Evolutionary conservation across 2,329 filamentous ascomycete species (phyloP), one percentile per base, ranked within the genome.

Genomic region (Diaporthe destruens): DNA sequence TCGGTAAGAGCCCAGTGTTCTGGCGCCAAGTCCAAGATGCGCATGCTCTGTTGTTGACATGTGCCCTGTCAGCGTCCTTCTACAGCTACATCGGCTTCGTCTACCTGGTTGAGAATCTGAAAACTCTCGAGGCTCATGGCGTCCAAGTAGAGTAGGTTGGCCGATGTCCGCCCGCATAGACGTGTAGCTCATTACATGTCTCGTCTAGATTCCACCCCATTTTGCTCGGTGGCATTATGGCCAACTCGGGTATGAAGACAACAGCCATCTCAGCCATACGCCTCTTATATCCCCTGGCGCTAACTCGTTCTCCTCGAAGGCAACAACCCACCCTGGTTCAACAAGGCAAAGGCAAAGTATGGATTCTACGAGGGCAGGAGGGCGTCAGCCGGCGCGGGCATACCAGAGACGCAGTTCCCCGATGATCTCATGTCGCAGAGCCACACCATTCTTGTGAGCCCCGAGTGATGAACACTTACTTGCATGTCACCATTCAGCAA

Each of bases 251-350:
- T 90, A 81, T 71, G 80, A 74, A 29, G 39, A 16, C 32, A 67
- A 6, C n/a, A 69, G 4, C n/a, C n/a, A n/a, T n/a, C n/a, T n/a
- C n/a, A n/a, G n/a, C n/a, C n/a, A n/a, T n/a, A n/a, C n/a, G n/a
- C n/a, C n/a, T n/a, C n/a, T n/a, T n/a, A n/a, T n/a, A n/a, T n/a
- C n/a, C 36, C 12, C 44, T 9, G 29, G 20, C 1, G 16, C 59
- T 61, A 8, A 63, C 56, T 16, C 29, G n/a, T 39, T 66, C 32
- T 23, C 63, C 18, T 65, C 29, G 36, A 75, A 89, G 92, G 92
- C 65, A 96, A 96, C 80, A 89, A 89, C 75, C 93, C 93, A 0
- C 93, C 94, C 0, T 95, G 92, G 92, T 85, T 85, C 0, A 84
- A 93, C 39, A 88, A 90, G 2, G 90, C 89, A 55, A 95, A 95